Conservation (phyloP, 2,329 filamentous ascomycete genomes). For the Fusarium sp. region DNA sequence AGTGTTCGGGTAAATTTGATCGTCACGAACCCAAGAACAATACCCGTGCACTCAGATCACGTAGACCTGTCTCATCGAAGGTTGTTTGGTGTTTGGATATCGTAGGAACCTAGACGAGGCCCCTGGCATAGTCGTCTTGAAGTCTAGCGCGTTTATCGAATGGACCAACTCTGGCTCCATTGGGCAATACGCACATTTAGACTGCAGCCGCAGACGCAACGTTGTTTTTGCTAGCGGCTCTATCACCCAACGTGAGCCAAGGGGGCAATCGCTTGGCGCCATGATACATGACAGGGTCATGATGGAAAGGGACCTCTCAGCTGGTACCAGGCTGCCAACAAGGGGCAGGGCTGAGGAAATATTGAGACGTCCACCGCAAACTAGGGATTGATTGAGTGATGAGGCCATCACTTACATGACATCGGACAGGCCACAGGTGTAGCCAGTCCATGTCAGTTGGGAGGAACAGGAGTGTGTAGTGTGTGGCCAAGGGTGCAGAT, state of each 20-base stretch:
- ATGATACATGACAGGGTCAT: conserved; percentile 17
- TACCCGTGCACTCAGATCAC: conserved; percentile 7
- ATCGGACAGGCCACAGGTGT: conserved; percentile 1
- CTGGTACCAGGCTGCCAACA: background rate
- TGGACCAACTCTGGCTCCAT: conserved; percentile 15
- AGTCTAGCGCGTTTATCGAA: conserved; percentile 23
- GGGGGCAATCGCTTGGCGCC: conserved; percentile 19
- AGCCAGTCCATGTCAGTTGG: background rate
- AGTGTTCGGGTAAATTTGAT: conserved; percentile 24
- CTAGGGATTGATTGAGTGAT: conserved; percentile 16
- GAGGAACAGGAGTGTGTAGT: background rate
- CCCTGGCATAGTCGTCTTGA: conserved; percentile 7
- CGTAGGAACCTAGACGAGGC: conserved; percentile 2
- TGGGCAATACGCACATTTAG: background rate
- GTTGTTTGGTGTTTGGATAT: conserved; percentile 4
- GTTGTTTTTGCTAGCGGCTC: conserved; percentile 37
- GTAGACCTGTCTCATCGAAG: conserved; percentile 11
- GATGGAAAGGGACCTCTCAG: conserved; percentile 18
- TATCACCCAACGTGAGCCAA: conserved; percentile 13
- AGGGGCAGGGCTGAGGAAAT: conserved; percentile 5
- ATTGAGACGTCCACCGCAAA: background rate
- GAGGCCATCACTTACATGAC: conserved; percentile 1
- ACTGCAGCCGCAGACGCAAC: conserved; percentile 35
- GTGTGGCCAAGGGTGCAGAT: background rate
- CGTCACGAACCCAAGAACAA: conserved; percentile 10